Conservation (phyloP, 768 basidiomycete species). For the Suillus tomentosus region DNA sequence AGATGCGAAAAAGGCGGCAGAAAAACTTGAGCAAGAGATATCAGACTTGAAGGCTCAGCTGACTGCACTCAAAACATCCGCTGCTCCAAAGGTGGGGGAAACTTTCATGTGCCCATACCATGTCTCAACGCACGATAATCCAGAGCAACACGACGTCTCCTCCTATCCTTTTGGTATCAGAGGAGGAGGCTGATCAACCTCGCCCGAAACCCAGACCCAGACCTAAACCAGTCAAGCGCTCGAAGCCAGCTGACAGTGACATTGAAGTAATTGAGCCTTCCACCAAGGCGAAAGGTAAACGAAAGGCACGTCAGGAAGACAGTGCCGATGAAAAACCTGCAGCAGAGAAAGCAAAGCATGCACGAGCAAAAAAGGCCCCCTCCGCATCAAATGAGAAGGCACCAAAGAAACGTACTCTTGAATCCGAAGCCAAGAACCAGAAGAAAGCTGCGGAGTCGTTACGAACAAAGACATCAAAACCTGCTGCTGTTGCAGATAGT, state of each 20-base stretch:
- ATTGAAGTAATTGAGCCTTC: constrained; percentile 31
- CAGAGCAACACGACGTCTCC: constrained; percentile 12
- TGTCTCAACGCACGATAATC: constrained; percentile 1
- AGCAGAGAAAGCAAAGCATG: constrained; percentile 28
- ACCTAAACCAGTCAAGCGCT: constrained; percentile 19
- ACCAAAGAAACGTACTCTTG: constrained; percentile 20
- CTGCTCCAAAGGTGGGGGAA: constrained; percentile 13
- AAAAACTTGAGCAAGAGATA: constrained; percentile 39
- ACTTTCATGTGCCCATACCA: background rate
- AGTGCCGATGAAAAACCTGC: constrained; percentile 19
- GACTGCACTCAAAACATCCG: constrained; percentile 33
- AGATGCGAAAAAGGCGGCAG: constrained; percentile 32
- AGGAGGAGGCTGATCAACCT: constrained; percentile 13
- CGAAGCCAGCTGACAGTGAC: constrained; percentile 31
- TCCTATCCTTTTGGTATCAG: background rate
- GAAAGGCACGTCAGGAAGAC: constrained; percentile 34
- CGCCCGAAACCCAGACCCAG: constrained; percentile 24
- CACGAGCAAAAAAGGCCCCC: constrained; percentile 27
- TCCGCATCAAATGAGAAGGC: constrained; percentile 17
- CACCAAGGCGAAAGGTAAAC: constrained; percentile 41
- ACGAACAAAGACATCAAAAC: constrained; percentile 19
- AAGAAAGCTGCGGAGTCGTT: constrained; percentile 19
- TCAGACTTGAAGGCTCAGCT: constrained; percentile 48
- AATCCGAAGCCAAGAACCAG: constrained; percentile 23
- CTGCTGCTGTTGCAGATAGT: constrained; percentile 22